Conservation (phyloP, 2,329 filamentous ascomycete genomes). For the Colletotrichum salicis region DNA sequence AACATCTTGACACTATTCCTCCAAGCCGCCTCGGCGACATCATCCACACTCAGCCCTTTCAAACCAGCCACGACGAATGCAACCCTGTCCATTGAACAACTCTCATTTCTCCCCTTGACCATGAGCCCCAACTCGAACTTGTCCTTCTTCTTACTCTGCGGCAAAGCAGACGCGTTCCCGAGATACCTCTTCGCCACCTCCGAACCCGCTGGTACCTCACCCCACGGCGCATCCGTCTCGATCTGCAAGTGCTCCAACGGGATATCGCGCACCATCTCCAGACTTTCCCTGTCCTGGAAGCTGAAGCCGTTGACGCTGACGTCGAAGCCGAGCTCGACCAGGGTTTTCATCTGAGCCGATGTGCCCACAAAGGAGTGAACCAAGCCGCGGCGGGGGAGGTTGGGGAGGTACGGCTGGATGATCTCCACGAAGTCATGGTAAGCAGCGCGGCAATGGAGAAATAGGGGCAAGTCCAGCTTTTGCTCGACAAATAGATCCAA, state of each 20-base stretch:
- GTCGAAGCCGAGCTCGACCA: constrained; percentile 51
- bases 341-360: constrained; percentile 49
- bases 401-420: constrained; percentile 50
- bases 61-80: constrained; percentile 60
- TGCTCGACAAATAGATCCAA: constrained; percentile 50
- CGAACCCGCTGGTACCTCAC: constrained; percentile 48
- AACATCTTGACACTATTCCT: constrained; percentile 48
- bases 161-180: constrained; percentile 48
- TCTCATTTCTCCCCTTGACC: constrained; percentile 64
- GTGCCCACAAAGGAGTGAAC: constrained; percentile 54
- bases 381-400: constrained; percentile 48
- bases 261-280: constrained; percentile 54
- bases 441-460: constrained; percentile 54
- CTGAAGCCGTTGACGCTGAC: constrained; percentile 63
- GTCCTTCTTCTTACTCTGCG: constrained; percentile 58
- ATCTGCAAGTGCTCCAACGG: constrained; percentile 55
- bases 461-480: constrained; percentile 48
- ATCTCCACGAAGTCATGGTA: constrained; percentile 55
- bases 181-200: constrained; percentile 55
- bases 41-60: constrained; percentile 53
- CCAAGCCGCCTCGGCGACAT: constrained; percentile 53
- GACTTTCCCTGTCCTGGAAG: constrained; percentile 49
- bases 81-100: constrained; percentile 58
- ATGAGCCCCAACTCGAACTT: constrained; percentile 57
- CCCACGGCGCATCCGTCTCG: constrained; percentile 62